Base-by-base conservation (phyloP, 139 green algal genomes). In the Gonium pectorale region DNA sequence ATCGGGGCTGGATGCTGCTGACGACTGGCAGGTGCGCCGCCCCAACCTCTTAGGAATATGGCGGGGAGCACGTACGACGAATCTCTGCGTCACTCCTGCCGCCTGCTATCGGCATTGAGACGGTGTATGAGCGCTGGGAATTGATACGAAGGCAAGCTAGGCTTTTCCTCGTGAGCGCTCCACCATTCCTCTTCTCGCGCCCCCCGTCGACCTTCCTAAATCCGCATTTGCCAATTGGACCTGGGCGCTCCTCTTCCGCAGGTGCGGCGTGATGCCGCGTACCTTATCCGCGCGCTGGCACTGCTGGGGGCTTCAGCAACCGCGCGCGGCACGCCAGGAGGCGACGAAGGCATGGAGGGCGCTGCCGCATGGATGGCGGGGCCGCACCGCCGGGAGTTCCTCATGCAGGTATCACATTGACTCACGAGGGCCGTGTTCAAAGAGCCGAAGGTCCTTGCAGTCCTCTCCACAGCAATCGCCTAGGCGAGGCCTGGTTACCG, bases 231-330 rank as follows among this genome's bases (percentile, higher is more conserved):
- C 19, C 54, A 63, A n/a, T 63, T n/a, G n/a, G 54, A 31, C 54
- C n/a, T 63, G 13, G 22, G 19, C 8, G 17, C 19, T 8, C 17
- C n/a, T 8, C 54, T 63, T 22, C 15, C 54, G 17, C 62, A 83
- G 77, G 77, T 83, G 38, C 77, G 77, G 21, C 77, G 77, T 6
- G 77, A 83, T 60, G 77, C 62, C 2, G 77, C 77, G 21, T 74
- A 83, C 63, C 77, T 83, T 31, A 29, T 83, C 0, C 6, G 11
- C 1, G 77, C 33, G n/a, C 43, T 83, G 37, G 70, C 68, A 24
- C 26, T 43, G 68, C 9, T 26, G 27, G 27, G 43, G 43, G 68
- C 49, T 43, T 24, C 41, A 33, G 21, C n/a, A 56, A 44, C 11
- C 49, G 22, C 46, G 21, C 27, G 2, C 3, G 43, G 68, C 11